These are phyloP conservation scores for Paecilomyces dactylethromorphus DNA, from an alignment of 2,329 filamentous ascomycete genomes.

Conservation along the genomic window DNA sequence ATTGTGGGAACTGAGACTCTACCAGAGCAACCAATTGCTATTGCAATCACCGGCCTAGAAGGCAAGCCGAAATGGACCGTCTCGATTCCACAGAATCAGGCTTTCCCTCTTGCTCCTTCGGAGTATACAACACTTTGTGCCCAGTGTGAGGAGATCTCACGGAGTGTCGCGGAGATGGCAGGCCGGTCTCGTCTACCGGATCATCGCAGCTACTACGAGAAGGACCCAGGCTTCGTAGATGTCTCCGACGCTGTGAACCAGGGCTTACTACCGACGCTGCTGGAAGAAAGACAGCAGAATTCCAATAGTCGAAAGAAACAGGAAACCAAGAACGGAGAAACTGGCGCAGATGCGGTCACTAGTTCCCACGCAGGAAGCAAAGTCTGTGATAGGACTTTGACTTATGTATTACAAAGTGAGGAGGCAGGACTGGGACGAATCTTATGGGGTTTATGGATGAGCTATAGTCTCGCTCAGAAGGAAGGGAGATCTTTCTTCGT, in stretches of 20 bases:
- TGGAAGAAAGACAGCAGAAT: constrained; percentile 29
- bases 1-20: constrained; percentile 60
- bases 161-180: constrained; percentile 48
- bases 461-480: constrained; percentile 70
- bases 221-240: constrained; percentile 67
- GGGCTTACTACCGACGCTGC: constrained; percentile 51
- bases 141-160: constrained; percentile 60
- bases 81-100: constrained; percentile 61
- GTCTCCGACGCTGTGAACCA: constrained; percentile 62
- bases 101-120: constrained; percentile 60
- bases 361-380: constrained; percentile 2
- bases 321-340: not conserved
- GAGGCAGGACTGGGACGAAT: constrained; percentile 73
- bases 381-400: constrained; percentile 65
- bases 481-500: constrained; percentile 75
- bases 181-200: constrained; percentile 30
- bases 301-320: not conserved
- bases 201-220: constrained; percentile 50
- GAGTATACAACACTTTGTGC: constrained; percentile 66
- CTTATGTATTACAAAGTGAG: constrained; percentile 66
- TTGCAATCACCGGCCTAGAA: constrained; percentile 60
- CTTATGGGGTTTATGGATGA: constrained; percentile 74
- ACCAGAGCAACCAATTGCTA: constrained; percentile 66
- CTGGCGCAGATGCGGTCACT: not conserved
- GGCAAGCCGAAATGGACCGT: constrained; percentile 72